These are phyloP conservation scores for Podaxis rugospora DNA, from an alignment of 768 basidiomycete genomes.

Conservation along the genomic window DNA sequence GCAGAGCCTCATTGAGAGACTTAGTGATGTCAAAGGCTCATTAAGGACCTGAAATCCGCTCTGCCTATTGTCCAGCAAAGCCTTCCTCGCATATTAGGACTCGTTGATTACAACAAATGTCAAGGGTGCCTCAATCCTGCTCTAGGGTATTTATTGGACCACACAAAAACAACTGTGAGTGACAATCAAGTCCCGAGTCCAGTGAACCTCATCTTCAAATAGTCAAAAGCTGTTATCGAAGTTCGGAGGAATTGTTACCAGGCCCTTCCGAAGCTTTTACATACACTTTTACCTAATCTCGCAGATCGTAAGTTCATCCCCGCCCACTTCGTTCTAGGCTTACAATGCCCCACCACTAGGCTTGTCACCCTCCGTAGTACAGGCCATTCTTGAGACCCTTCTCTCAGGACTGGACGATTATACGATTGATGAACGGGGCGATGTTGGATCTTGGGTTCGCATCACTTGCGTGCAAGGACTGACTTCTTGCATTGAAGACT, in stretches of 20 bases:
- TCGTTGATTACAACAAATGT: slow-evolving; percentile 54
- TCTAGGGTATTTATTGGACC: slow-evolving; percentile 47
- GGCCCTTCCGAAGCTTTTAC: slow-evolving; percentile 46
- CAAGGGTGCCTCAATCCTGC: slow-evolving; percentile 34
- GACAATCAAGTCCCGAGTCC: slow-evolving; percentile 11
- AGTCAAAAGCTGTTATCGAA: slow-evolving; percentile 32
- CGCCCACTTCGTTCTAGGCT: slow-evolving; percentile 8
- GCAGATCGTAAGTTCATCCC: slow-evolving; percentile 36
- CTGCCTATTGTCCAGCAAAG: slow-evolving; percentile 63
- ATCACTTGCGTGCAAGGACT: slow-evolving; percentile 70
- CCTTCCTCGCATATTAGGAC: slow-evolving; percentile 65
- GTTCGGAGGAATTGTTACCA: slow-evolving; percentile 35
- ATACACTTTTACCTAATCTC: slow-evolving; percentile 37
- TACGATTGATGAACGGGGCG: slow-evolving; percentile 89
- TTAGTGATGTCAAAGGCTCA: slow-evolving; percentile 42
- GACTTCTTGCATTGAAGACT: slow-evolving; percentile 43
- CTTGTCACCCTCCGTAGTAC: slow-evolving; percentile 40
- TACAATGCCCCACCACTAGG: slow-evolving; percentile 31
- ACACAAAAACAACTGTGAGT: slow-evolving; percentile 52
- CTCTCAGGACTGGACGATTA: slow-evolving; percentile 85
- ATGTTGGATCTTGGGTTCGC: slow-evolving; percentile 95
- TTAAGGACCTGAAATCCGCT: slow-evolving; percentile 53
- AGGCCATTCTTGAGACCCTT: slow-evolving; percentile 49
- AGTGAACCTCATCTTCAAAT: not conserved
- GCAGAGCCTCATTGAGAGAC: not conserved